Evolutionary conservation across 371 early-diverging fungal species (phyloP), one percentile per base, ranked within the genome.

Genomic region (Mucor saturninus): DNA sequence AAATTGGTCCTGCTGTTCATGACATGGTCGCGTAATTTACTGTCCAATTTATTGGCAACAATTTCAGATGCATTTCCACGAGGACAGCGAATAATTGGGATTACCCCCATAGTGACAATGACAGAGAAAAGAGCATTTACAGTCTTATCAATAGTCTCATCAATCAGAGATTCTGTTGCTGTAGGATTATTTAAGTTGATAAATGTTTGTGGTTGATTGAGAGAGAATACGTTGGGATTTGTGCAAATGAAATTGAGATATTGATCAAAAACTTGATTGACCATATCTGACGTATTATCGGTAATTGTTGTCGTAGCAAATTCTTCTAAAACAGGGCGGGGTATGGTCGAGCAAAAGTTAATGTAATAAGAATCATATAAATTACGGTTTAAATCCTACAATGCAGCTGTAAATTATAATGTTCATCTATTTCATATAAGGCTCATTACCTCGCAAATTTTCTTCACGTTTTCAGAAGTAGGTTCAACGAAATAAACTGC

Each of bases 401-500:
- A 30, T 53, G 28, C 4, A 42, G 8, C 13, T 15, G 15, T 39
- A 14, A 59, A 29, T 37, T 5, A 43, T 40, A 2, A 54, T 2
- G 13, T 7, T 14, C 7, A 3, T 26, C 11, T 39, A 4, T 32
- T 21, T 3, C 2, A 26, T n/a, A 4, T 6, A 2, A 26, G 15
- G 35, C 57, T 38, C 73, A 7, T 6, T 55, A 93, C 94, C 71
- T 96, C 91, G 42, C 83, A 79, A 39, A 99, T 87, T 40, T 78
- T 76, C 49, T 86, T 80, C 66, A 97, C 85, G 74, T 92, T 96
- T 49, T 95, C 94, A 2, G 85, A 73, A 14, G 91, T 93, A 11
- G 98, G 98, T 67, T 94, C 90, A 0, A 99, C 85, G 83, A 99
- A 98, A 79, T 99, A 99, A 43, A 99, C 83, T 1, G 99, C 99